Conservation (phyloP, 192 early-diverging fungal genomes). For the Blastocladiella britannica region DNA sequence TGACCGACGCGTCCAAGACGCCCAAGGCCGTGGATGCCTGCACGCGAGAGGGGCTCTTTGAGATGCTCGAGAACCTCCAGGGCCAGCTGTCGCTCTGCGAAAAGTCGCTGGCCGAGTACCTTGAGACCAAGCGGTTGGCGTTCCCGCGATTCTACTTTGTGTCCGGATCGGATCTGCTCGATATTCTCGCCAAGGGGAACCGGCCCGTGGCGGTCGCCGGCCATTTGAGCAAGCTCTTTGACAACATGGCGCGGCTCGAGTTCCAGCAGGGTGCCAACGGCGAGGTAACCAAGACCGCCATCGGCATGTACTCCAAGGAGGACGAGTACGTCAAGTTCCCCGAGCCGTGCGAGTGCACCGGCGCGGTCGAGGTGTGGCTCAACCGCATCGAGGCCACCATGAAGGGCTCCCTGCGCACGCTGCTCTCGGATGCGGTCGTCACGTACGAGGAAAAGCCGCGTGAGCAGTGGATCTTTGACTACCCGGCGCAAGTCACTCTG, state of each 20-base stretch:
- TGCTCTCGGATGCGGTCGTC: slow-evolving; percentile 26
- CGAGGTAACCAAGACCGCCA: slow-evolving; percentile 52
- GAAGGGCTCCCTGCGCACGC: slow-evolving; percentile 55
- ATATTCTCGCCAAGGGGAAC: slow-evolving; percentile 96
- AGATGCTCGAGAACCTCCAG: slow-evolving; percentile 77
- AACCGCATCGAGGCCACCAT: slow-evolving; percentile 83
- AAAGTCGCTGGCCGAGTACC: slow-evolving; percentile 93
- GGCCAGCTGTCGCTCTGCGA: slow-evolving; percentile 87
- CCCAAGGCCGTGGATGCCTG: slow-evolving; percentile 93
- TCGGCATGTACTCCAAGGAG: slow-evolving; percentile 77
- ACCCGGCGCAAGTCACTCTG: slow-evolving; percentile 39
- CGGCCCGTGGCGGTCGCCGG: slow-evolving; percentile 86
- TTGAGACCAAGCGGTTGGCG: slow-evolving; percentile 84
- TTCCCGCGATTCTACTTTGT: slow-evolving; percentile 99
- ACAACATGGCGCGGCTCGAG: slow-evolving; percentile 25
- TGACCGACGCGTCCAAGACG: slow-evolving; percentile 98
- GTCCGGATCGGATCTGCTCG: slow-evolving; percentile 97
- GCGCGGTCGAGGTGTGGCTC: slow-evolving; percentile 95
- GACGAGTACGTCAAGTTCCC: slow-evolving; percentile 78
- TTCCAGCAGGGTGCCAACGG: slow-evolving; percentile 59
- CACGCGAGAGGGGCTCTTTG: slow-evolving; percentile 75
- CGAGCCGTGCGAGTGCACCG: slow-evolving; percentile 49
- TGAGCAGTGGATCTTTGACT: slow-evolving; percentile 50
- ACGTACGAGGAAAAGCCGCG: slow-evolving; percentile 46
- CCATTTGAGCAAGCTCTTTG: slow-evolving; percentile 99